Evolutionary conservation across 2,329 filamentous ascomycete species (phyloP).

Genomic region (Parastagonospora avenae): DNA sequence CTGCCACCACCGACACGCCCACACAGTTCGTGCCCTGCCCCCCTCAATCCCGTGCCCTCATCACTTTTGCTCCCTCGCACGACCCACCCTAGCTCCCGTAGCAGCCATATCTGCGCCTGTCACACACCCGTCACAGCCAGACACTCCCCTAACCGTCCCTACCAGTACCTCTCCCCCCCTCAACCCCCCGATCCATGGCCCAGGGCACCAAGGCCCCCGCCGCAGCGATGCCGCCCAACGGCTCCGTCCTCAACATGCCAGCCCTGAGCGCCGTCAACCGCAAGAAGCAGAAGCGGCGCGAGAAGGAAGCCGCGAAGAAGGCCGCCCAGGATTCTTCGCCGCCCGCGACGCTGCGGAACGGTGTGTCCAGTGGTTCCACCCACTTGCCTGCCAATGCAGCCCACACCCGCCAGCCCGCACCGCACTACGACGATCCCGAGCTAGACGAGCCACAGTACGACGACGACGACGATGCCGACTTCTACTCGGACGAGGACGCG

Average conservation of each 20-base stretch:
- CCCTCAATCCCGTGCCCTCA: conserved; percentile 17
- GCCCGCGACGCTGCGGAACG: conserved; percentile 32
- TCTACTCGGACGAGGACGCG: conserved; percentile 48
- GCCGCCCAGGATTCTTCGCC: conserved; percentile 44
- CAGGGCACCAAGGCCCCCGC: conserved; percentile 39
- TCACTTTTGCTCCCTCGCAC: conserved; percentile 15
- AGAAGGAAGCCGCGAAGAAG: conserved; percentile 75
- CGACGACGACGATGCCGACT: conserved; percentile 41
- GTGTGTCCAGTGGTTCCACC: conserved; percentile 22
- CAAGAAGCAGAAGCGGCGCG: conserved; percentile 93
- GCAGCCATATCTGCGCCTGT: conserved; percentile 16
- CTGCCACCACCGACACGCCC: conserved; percentile 4
- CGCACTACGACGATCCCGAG: conserved; percentile 52
- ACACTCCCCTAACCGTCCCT: conserved; percentile 12
- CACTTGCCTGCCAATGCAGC: conserved; percentile 11
- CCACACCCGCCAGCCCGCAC: conserved; percentile 32
- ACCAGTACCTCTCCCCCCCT: conserved; percentile 6
- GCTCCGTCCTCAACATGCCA: conserved; percentile 39
- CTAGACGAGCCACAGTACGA: conserved; percentile 49
- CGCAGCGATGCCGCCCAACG: conserved; percentile 44
- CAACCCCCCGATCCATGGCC: conserved; percentile 35
- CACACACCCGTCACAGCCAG: conserved; percentile 13
- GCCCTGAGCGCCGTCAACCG: conserved; percentile 69
- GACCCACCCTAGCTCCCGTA: conserved; percentile 7
- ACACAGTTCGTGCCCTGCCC: conserved; percentile 21